These are phyloP conservation scores for Phytophthora tubulina DNA, from an alignment of 352 stramenopile genomes.

Conservation along the genomic window DNA sequence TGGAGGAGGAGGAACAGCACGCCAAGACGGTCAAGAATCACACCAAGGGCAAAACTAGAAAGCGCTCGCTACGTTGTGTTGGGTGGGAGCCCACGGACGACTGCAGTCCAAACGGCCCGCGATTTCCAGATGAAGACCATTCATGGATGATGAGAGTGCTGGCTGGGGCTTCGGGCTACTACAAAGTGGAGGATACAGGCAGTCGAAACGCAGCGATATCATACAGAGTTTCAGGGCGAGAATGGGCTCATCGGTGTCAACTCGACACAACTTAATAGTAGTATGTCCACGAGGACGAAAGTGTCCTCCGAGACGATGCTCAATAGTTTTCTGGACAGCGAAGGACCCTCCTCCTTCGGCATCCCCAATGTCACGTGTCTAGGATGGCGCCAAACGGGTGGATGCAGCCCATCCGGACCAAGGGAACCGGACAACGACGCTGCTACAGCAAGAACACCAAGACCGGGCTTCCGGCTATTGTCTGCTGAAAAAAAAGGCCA, in stretches of 20 bases:
- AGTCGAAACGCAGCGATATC: conserved; percentile 13
- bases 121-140: no score
- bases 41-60: no score
- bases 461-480: conserved; percentile 25
- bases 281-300: background rate
- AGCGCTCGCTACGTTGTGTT: no score
- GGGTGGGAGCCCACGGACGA: no score
- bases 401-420: conserved; percentile 29
- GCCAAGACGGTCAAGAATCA: no score
- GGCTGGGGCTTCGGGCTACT: no score
- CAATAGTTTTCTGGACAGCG: conserved; percentile 26
- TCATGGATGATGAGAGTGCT: no score
- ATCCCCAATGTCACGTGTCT: conserved; percentile 29
- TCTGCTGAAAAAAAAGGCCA: conserved; percentile 32
- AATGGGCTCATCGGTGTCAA: conserved; percentile 10
- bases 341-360: conserved; percentile 12
- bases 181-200: no score
- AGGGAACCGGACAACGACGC: conserved; percentile 28
- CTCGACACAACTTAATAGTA: conserved; percentile 1
- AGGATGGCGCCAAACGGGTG: conserved; percentile 32
- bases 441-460: conserved; percentile 28
- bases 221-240: background rate
- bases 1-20: no score
- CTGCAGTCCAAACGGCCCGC: no score
- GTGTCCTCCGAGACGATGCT: conserved; percentile 18